Evolutionary conservation across 805 yeast genomes (phyloP).

Genomic region (Candida manassasensis): DNA sequence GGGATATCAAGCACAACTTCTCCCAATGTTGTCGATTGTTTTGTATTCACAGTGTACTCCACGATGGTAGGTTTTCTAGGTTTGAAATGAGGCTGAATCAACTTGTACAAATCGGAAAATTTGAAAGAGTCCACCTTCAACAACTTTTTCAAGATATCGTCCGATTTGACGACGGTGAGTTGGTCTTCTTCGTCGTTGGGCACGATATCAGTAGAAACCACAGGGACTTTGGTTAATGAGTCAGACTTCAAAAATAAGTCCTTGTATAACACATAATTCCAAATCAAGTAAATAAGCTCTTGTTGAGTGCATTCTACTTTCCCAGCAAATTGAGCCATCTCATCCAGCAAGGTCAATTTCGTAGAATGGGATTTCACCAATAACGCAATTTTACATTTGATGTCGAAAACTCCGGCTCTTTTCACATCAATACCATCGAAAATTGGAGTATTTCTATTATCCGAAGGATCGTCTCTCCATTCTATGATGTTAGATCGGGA

Average conservation of each 20-base stretch:
- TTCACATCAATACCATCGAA: slow-evolving; percentile 90
- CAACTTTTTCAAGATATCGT: slow-evolving; percentile 42
- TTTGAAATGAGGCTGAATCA: slow-evolving; percentile 61
- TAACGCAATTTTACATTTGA: slow-evolving; percentile 68
- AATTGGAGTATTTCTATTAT: slow-evolving; percentile 9
- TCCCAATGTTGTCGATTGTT: slow-evolving; percentile 73
- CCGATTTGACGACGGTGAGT: slow-evolving; percentile 34
- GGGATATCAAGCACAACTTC: slow-evolving; percentile 73
- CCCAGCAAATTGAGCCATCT: slow-evolving; percentile 67
- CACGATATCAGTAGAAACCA: slow-evolving; percentile 24
- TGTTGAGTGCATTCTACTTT: slow-evolving; percentile 77
- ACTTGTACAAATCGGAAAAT: slow-evolving; percentile 68
- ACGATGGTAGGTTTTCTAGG: slow-evolving; percentile 80
- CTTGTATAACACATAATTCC: slow-evolving; percentile 75
- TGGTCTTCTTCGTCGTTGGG: slow-evolving; percentile 27
- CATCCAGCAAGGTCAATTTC: slow-evolving; percentile 58
- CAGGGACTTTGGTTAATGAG: slow-evolving; percentile 30
- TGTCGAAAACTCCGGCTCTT: slow-evolving; percentile 57
- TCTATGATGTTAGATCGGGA: slow-evolving; percentile 54
- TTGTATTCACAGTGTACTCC: slow-evolving; percentile 72
- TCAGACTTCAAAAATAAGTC: slow-evolving; percentile 41
- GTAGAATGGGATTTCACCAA: slow-evolving; percentile 71
- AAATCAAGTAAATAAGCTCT: slow-evolving; percentile 70
- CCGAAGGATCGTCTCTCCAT: slow-evolving; percentile 72
- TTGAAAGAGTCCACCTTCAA: slow-evolving; percentile 51